Percentiles rank a stretch among this genome's conserved stretches.
Evolutionary conservation across 2,329 filamentous ascomycete species (phyloP).

Genomic region (Fusarium sp.): DNA sequence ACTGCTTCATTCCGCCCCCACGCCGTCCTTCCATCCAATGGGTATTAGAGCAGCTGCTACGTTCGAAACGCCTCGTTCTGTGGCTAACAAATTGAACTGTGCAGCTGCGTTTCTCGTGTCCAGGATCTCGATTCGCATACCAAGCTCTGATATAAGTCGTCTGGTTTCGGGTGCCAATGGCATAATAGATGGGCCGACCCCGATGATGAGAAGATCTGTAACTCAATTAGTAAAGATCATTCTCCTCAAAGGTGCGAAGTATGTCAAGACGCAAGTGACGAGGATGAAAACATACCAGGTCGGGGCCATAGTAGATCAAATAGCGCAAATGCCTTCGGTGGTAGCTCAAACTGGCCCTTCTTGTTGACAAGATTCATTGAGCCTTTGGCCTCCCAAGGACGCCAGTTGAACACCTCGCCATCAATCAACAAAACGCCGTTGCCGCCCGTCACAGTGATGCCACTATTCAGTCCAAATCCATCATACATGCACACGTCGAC

Average conservation of each 20-base stretch:
- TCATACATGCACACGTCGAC: slow-evolving; percentile 84
- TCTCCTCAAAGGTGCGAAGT: not conserved
- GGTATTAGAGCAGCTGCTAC: slow-evolving; percentile 90
- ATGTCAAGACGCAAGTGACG: not conserved
- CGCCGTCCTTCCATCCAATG: slow-evolving; percentile 78
- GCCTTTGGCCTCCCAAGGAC: slow-evolving; percentile 73
- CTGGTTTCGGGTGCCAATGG: slow-evolving; percentile 81
- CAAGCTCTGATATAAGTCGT: slow-evolving; percentile 76
- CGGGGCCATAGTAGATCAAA: slow-evolving; percentile 85
- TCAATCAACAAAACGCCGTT: slow-evolving; percentile 81
- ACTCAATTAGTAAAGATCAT: slow-evolving; percentile 11
- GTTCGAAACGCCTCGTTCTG: slow-evolving; percentile 85
- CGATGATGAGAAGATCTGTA: slow-evolving; percentile 87
- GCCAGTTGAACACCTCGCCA: slow-evolving; percentile 90
- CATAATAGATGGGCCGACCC: slow-evolving; percentile 78
- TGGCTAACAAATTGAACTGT: slow-evolving; percentile 95
- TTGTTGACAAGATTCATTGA: slow-evolving; percentile 69
- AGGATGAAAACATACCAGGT: slow-evolving; percentile 71
- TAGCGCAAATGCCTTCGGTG: slow-evolving; percentile 75
- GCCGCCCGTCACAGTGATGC: slow-evolving; percentile 73
- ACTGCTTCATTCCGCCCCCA: slow-evolving; percentile 49
- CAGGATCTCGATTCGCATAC: slow-evolving; percentile 86
- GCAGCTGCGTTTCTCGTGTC: slow-evolving; percentile 94
- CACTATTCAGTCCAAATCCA: slow-evolving; percentile 89
- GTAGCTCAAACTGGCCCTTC: slow-evolving; percentile 84